phyloP scores from a whole-genome alignment of 2,329 filamentous ascomycete species.

The Sarocladium oryzae region DNA sequence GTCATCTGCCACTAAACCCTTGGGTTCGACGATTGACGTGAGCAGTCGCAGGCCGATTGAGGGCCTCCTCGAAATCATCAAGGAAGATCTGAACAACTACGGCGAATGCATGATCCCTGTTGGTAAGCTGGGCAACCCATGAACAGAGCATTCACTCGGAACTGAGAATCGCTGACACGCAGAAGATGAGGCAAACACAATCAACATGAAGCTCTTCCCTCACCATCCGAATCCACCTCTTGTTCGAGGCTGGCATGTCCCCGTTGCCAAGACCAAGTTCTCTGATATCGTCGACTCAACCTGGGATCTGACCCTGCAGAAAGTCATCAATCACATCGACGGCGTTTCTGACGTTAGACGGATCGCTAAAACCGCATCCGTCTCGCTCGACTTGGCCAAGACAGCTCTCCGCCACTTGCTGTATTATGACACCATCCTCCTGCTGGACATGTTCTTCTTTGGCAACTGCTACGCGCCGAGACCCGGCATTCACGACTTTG shows the following conservation, averaged over 20 bases:
- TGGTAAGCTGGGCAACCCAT: slow-evolving; percentile 52
- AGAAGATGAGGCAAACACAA: slow-evolving; percentile 81
- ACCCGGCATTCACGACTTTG: slow-evolving; percentile 70
- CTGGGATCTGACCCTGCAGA: slow-evolving; percentile 70
- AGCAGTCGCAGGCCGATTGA: slow-evolving; percentile 62
- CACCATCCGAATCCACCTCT: slow-evolving; percentile 69
- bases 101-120: slow-evolving; percentile 98
- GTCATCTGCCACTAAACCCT: slow-evolving; percentile 2
- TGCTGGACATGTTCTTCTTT: slow-evolving; percentile 95
- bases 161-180: not conserved
- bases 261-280: slow-evolving; percentile 65
- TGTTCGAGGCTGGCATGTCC: slow-evolving; percentile 85
- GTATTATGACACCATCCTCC: slow-evolving; percentile 84
- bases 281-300: slow-evolving; percentile 57
- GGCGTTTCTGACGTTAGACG: slow-evolving; percentile 84
- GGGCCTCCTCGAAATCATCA: slow-evolving; percentile 72
- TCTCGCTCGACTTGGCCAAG: slow-evolving; percentile 78
- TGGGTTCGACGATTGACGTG: slow-evolving; percentile 32
- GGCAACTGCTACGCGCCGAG: slow-evolving; percentile 81
- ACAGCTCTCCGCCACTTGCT: slow-evolving; percentile 83
- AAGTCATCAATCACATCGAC: slow-evolving; percentile 81
- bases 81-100: slow-evolving; percentile 91
- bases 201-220: slow-evolving; percentile 94
- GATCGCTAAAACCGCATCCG: slow-evolving; percentile 78
- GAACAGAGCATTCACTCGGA: not conserved